Evolutionary conservation across 129 eudicot genomes (phyloP), one percentile per base, ranked within the genome.

Genomic region (Arctium lappa): DNA sequence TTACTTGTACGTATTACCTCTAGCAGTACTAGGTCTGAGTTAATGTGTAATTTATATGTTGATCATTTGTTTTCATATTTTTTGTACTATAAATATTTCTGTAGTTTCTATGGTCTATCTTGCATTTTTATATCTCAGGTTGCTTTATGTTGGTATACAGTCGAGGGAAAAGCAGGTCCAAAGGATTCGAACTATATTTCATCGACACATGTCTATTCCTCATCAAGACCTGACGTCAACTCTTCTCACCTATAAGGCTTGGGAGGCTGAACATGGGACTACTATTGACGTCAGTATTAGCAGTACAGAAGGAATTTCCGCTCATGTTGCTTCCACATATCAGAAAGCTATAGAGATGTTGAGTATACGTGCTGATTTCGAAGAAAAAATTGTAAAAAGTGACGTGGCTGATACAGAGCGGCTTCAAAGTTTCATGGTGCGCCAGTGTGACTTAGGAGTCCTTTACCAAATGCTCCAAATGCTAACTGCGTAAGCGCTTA

Each of bases 261-360:
- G 99, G 99, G 98, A 93, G 89, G 86, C 91, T 11, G 88, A 89
- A 77, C 87, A 87, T 18, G 98, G 98, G 75, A 72, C 38, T 56
- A 80, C 44, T 46, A 75, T 81, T 83, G 97, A 88, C 88, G 68
- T 31, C 69, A 85, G 74, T 79, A 79, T 79, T 71, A 75, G 86
- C 81, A 88, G 82, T 75, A 86, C 88, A 83, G 95, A 88, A 78
- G 94, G 91, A 37, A 81, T 95, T 63, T 48, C 92, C 40, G 75
- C 94, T 72, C 86, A 90, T 76, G 90, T 93, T 84, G 94, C 89
- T 66, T 86, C 97, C 50, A 88, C 89, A 5, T 91, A 93, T 84
- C 93, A 88, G 46, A 95, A 95, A 90, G 97, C 99, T 62, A 68
- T 91, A 87, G 98, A 91, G 75, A 89, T 90, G 95, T 70, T 88